Percentiles rank a stretch among this genome's conserved stretches.
These are phyloP conservation scores for Dothistroma pini DNA, from an alignment of 2,329 filamentous ascomycete genomes.

Conservation along the genomic window DNA sequence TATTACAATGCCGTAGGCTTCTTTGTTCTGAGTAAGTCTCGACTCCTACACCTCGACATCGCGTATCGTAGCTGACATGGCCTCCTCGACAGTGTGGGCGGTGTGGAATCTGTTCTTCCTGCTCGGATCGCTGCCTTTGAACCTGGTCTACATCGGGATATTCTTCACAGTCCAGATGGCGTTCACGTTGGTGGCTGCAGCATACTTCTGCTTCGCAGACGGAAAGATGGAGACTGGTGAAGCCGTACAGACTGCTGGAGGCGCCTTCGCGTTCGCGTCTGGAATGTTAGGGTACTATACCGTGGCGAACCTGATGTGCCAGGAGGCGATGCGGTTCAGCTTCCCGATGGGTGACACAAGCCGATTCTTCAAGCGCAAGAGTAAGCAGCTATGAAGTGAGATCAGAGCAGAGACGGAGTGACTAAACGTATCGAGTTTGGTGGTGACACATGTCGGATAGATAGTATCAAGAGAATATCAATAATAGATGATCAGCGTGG, in stretches of 20 bases:
- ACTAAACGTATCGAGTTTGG: background rate
- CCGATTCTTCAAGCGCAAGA: conserved; percentile 38
- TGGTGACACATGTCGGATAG: background rate
- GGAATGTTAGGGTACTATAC: conserved; percentile 49
- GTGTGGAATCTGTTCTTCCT: conserved; percentile 48
- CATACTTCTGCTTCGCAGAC: conserved; percentile 47
- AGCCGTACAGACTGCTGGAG: conserved; percentile 44
- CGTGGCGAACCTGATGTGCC: conserved; percentile 42
- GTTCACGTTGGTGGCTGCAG: conserved; percentile 43
- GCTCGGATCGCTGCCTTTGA: conserved; percentile 45
- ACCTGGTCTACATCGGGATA: conserved; percentile 48
- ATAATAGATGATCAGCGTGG: background rate
- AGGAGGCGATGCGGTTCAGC: conserved; percentile 37
- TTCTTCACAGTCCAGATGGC: conserved; percentile 47
- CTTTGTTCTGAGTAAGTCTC: conserved; percentile 44
- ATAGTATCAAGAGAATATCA: background rate
- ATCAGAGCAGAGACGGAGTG: background rate
- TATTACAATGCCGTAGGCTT: conserved; percentile 52
- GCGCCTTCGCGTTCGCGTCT: conserved; percentile 46
- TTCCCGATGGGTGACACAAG: conserved; percentile 45
- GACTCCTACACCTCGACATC: background rate
- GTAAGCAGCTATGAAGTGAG: conserved; percentile 12
- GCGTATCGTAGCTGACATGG: conserved; percentile 6
- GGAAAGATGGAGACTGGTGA: conserved; percentile 35
- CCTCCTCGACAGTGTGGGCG: conserved; percentile 40